Evolutionary conservation across 2,329 filamentous ascomycete genomes (phyloP), one percentile per base, ranked within the genome.

Genomic region (Diplodia seriata): DNA sequence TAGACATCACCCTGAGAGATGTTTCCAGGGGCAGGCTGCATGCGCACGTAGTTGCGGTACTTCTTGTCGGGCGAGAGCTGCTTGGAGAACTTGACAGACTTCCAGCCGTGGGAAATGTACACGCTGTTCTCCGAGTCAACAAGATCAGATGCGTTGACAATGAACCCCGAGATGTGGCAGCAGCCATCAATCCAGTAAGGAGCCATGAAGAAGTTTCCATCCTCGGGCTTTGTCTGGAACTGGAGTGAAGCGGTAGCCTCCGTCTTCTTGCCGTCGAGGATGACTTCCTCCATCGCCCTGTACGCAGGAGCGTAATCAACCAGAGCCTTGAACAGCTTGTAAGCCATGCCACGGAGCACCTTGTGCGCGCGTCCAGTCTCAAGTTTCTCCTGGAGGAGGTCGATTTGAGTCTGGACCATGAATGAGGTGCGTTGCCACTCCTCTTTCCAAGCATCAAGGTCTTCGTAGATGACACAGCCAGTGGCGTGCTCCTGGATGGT

Each of bases 341-440:
- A 95, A 15, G 90, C 89, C 81, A 93, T 87, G 40, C 90, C 90
- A 31, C 90, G 88, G 61, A 90, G 86, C 70, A 93, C 86, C 79
- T 91, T 90, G 76, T 91, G 90, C 33, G 90, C 90, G 67, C 86
- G 85, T 49, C 90, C 90, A 40, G 82, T 84, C 72, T 86, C 81
- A 67, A 90, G 89, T 69, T 87, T 89, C 70, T 86, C 84, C 73
- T 88, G 86, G 75, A 94, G 87, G 43, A 93, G 83, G 75, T 93
- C 82, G 68, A 85, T 81, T 74, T 85, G 83, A 59, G 79, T 80
- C 75, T 85, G 82, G 62, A 85, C 83, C 83, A 85, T 84, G 77
- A 81, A 92, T 72, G 85, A 84, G 71, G 86, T 86, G 65, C 90
- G 89, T 69, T 88, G 84, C 80, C 90, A 91, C 74, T 91, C 89